Base-by-base conservation (phyloP, 1,139 yeast species). In the Debaryomycetaceae sp. region DNA sequence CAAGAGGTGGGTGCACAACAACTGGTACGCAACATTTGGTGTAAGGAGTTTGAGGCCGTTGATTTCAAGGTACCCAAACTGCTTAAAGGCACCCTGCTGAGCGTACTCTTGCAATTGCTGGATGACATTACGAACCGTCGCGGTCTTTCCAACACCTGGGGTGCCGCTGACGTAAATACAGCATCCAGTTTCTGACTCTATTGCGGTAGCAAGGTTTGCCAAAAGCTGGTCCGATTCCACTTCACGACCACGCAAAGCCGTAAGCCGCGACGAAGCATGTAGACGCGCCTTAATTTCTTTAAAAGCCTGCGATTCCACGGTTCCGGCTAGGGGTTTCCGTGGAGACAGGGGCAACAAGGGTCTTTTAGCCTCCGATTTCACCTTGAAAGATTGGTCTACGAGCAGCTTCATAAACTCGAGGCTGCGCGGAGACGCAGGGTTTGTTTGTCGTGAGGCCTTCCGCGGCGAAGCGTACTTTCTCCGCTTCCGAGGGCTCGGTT, bases 101-200 rank as follows among this genome's bases (percentile, higher is more conserved):
- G 59, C 58, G 7, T 67, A 52, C 19, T 56, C 65, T 35, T 58
- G 64, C 31, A 90, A 55, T 42, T 80, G 86, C 16, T 70, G 65
- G 26, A 92, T 68, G 0, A 82, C 97, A 43, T 86, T 95, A 33
- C 94, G 59, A 3, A 90, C 77, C 0, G 97, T 90, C 5, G 94
- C 93, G 0, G 99, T 90, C 49, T 90, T 90, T 11, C 99, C 99
- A 4, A 93, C 87, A 8, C 99, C 99, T 0, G 99, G 98, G 0
- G 96, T 86, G 2, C 99, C 99, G 52, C 95, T 83, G 5, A 90
- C 76, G 45, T 87, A 90, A 5, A 90, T 57, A 43, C 95, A 83
- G 13, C 90, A 72, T 0, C 98, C 97, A 2, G 79, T 69, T 26
- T 72, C 72, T 13, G 78, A 69, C 31, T 68, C 67, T 21, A 90